Conservation (phyloP, 1,139 yeast species). For the Fermentozyma sake region DNA sequence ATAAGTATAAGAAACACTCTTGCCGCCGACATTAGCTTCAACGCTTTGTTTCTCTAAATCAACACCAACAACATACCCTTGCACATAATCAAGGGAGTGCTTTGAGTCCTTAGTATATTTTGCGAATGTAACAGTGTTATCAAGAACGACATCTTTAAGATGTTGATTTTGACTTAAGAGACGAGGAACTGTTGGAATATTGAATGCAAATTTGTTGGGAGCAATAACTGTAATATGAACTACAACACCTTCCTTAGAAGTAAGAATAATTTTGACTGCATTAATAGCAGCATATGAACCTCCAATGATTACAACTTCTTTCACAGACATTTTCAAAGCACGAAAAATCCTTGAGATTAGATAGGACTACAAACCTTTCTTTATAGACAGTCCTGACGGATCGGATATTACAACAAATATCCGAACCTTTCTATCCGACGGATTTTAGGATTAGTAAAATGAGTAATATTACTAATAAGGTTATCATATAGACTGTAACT, state of each 20-base stretch:
- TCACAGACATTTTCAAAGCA: slow-evolving; percentile 4
- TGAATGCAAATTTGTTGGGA: slow-evolving; percentile 16
- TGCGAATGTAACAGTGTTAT: slow-evolving; percentile 14
- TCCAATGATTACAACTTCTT: slow-evolving; percentile 27
- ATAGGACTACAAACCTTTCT: too few relatives aligned
- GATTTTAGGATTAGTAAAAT: too few relatives aligned
- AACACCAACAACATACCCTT: slow-evolving; percentile 19
- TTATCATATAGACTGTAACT: too few relatives aligned
- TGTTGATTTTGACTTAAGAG: slow-evolving; percentile 22
- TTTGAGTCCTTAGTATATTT: slow-evolving; percentile 9
- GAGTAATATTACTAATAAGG: too few relatives aligned
- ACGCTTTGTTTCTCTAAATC: slow-evolving; percentile 17
- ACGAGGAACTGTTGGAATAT: slow-evolving; percentile 28
- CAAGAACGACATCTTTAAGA: slow-evolving; percentile 15
- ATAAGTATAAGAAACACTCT: slow-evolving; percentile 11
- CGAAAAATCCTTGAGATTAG: too few relatives aligned
- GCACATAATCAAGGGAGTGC: slow-evolving; percentile 14
- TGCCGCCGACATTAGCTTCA: slow-evolving; percentile 8
- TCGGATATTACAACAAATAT: too few relatives aligned
- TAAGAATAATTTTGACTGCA: slow-evolving; percentile 18
- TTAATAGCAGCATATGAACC: slow-evolving; percentile 30
- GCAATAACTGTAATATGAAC: slow-evolving; percentile 11
- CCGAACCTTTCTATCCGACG: too few relatives aligned
- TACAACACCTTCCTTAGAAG: slow-evolving; percentile 2
- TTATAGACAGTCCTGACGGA: too few relatives aligned